These are phyloP conservation scores for Schwanniomyces sp. DNA, from an alignment of 805 yeast genomes.

Conservation along the genomic window DNA sequence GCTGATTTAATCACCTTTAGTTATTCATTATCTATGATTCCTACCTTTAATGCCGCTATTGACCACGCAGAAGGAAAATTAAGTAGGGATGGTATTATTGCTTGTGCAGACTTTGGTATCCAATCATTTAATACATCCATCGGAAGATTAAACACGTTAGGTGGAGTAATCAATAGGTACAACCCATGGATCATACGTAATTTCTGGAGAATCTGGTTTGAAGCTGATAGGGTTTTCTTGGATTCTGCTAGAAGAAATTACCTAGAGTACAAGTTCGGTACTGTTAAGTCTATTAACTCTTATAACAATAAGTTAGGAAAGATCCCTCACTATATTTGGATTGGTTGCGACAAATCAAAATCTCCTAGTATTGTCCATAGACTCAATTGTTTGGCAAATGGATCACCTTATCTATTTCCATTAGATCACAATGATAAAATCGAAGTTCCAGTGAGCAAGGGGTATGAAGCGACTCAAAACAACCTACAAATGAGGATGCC, in stretches of 20 bases:
- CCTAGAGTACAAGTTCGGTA: slow-evolving; percentile 79
- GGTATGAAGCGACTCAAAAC: slow-evolving; percentile 71
- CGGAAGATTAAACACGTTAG: slow-evolving; percentile 72
- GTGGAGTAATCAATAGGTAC: slow-evolving; percentile 71
- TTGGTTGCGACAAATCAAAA: slow-evolving; percentile 54
- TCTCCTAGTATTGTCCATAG: slow-evolving; percentile 52
- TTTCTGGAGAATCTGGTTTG: slow-evolving; percentile 88
- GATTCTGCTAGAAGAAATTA: slow-evolving; percentile 83
- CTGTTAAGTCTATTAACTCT: slow-evolving; percentile 69
- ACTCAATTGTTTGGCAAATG: slow-evolving; percentile 73
- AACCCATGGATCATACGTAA: slow-evolving; percentile 76
- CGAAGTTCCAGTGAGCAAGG: slow-evolving; percentile 51
- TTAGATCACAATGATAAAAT: slow-evolving; percentile 22
- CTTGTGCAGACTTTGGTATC: slow-evolving; percentile 79
- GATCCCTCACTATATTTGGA: slow-evolving; percentile 82
- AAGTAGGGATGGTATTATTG: slow-evolving; percentile 59
- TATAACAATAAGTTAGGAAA: slow-evolving; percentile 66
- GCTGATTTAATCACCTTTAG: slow-evolving; percentile 81
- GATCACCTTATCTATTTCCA: slow-evolving; percentile 79
- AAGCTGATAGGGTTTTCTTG: slow-evolving; percentile 74
- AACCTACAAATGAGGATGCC: slow-evolving; percentile 68
- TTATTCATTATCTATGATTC: slow-evolving; percentile 83
- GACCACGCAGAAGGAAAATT: slow-evolving; percentile 61
- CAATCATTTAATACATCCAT: slow-evolving; percentile 63
- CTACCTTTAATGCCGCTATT: slow-evolving; percentile 74